Evolutionary conservation across 2,329 filamentous ascomycete species (phyloP).

Genomic region (Aspergillus sp.): DNA sequence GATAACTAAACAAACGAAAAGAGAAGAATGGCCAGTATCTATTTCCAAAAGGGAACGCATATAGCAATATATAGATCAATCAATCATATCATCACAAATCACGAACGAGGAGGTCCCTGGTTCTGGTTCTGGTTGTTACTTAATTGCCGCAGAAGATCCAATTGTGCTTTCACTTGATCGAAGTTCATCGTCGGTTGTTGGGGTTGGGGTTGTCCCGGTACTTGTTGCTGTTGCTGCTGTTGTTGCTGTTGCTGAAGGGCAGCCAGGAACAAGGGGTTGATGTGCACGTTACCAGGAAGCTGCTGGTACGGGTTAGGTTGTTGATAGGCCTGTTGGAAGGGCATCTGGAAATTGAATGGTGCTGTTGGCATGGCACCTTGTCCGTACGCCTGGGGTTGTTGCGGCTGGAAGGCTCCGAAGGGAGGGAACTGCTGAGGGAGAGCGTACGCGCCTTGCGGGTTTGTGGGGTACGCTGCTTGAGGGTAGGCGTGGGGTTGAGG

Average conservation of each 20-base stretch:
- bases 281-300: conserved; percentile 49
- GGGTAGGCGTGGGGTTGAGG: conserved; percentile 6
- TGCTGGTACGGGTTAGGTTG: conserved; percentile 49
- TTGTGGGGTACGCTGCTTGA: conserved; percentile 16
- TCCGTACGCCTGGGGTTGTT: conserved; percentile 34
- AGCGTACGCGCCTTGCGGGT: conserved; percentile 27
- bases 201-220: conserved; percentile 23
- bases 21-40: no score
- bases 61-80: neutral
- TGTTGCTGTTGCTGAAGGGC: conserved; percentile 47
- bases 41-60: conserved; percentile 5
- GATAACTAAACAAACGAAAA: neutral
- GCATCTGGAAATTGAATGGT: conserved; percentile 42
- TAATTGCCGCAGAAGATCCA: conserved; percentile 43
- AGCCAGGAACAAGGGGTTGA: conserved; percentile 62
- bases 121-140: conserved; percentile 32
- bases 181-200: conserved; percentile 39
- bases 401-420: conserved; percentile 28
- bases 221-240: conserved; percentile 31
- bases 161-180: conserved; percentile 44
- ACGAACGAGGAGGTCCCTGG: conserved; percentile 33
- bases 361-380: conserved; percentile 26
- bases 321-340: conserved; percentile 40
- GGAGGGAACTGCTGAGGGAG: conserved; percentile 32
- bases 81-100: conserved; percentile 10